Evolutionary conservation across 1,284 basidiomycete species (phyloP), one percentile per base, ranked within the genome.

Genomic region (Sporisorium exsertum): DNA sequence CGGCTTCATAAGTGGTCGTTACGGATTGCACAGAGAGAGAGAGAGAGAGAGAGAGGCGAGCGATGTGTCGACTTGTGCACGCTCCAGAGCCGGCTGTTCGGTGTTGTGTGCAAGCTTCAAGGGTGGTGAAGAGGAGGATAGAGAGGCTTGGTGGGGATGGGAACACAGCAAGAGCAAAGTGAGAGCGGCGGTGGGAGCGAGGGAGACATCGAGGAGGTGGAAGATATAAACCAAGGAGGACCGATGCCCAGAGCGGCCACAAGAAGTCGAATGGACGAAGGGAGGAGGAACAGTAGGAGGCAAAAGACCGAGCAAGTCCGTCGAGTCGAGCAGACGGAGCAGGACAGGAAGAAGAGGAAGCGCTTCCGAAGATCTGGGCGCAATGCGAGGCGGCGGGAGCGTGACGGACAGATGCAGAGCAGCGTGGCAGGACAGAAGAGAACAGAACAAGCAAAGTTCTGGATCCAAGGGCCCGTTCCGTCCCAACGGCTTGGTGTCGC

Each of bases 351-450:
- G n/a, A 46, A 68, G 66, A 63, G 52, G 56, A 55, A 63, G 37
- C 29, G 7, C 55, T 63, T 68, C 60, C 66, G 56, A 63, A 68
- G 66, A 68, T 63, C 60, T 63, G 65, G 66, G 65, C 57, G 27
- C 47, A 26, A 45, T 6, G 18, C 33, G 45, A 37, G 56, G 29
- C 56, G 56, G 29, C 56, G 43, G 33, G 47, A 42, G 15, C n/a
- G 29, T 29, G 32, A 22, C 15, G 22, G 49, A 51, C 37, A n/a
- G 49, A 26, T 20, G 13, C 3, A 2, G 2, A 32, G 47, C 45
- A 33, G 29, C 40, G 61, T 37, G 26, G 45, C 35, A 29, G 20
- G 16, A 16, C 54, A 22, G 6, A 32, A 35, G 33, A 26, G 22
- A 18, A 12, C 50, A 37, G 26, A 32, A 33, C 32, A 29, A 32